A percentile compares a stretch with the other conserved stretches of the same genome.
Evolutionary conservation across 208 protist species (phyloP).

Genomic region (Leishmania martiniquensis): DNA sequence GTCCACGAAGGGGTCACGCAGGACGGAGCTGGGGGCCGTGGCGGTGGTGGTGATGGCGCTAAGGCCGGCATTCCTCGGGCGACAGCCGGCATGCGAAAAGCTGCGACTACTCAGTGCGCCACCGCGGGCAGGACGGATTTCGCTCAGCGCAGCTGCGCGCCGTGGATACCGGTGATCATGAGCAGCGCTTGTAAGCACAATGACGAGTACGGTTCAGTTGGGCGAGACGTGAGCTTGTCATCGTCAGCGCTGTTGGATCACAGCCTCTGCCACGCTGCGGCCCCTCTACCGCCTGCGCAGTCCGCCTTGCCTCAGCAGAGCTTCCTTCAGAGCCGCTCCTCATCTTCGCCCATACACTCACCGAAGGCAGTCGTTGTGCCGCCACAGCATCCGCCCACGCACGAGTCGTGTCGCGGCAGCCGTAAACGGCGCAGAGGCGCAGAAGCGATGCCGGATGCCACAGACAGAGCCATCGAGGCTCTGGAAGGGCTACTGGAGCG

Average conservation of each 20-base stretch:
- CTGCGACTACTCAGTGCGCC: not conserved
- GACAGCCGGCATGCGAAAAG: not conserved
- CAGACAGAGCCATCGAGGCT: constrained; percentile 11
- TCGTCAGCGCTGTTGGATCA: not conserved
- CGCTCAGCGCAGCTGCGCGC: not conserved
- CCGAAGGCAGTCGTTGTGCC: not conserved
- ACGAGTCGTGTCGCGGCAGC: constrained; percentile 13
- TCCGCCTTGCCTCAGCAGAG: not conserved
- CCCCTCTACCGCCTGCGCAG: not conserved
- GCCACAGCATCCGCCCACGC: not conserved
- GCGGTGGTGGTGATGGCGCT: not conserved
- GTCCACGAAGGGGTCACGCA: constrained; percentile 10
- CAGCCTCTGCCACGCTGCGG: not conserved
- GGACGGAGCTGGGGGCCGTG: not conserved
- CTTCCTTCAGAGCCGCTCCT: not conserved
- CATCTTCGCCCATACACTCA: not conserved
- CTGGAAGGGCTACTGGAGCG: constrained; percentile 33
- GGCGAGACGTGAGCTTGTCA: not conserved
- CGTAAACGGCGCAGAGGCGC: constrained; percentile 8
- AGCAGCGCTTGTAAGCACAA: not conserved
- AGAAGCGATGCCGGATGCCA: not conserved
- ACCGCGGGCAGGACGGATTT: not conserved
- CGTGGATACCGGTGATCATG: constrained; percentile 1
- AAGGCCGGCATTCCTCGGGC: not conserved
- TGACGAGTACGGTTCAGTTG: not conserved